Evolutionary conservation across 2,329 filamentous ascomycete species (phyloP), one percentile per base, ranked within the genome.

Genomic region (Penicillium polonicum): DNA sequence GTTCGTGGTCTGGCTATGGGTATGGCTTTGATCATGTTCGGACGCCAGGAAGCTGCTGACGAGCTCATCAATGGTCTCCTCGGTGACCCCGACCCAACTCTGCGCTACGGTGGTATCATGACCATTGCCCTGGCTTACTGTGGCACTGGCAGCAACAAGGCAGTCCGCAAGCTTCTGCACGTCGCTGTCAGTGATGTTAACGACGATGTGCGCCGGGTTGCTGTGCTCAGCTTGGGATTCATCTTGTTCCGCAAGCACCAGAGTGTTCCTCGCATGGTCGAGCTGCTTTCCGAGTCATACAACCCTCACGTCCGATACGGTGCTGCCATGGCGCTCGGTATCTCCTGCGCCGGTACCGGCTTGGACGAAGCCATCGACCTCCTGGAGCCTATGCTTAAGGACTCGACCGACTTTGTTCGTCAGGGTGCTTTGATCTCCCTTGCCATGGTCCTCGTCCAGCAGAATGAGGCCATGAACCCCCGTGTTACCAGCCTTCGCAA

Each of bases 21-120:
- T 58, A 97, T 99, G 91, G 92, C 94, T 12, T 82, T 99, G 59
- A 96, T 99, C 79, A 97, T 97, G 93, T 99, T 94, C 68, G 92
- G 89, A 48, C 89, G 92, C 59, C 92, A 97, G 77, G 94, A 99
- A 76, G 89, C 89, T 62, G 94, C 94, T 13, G 94, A 99, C 75
- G 90, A 94, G 70, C 85, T 97, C 67, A 95, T 99, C 65, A 93
- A 96, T 71, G 92, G 91, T 48, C 86, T 99, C 2, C 83, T 99
- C 36, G 92, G 91, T 63, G 94, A 99, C 67, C 90, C 94, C 1
- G 93, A 99, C 72, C 91, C 94, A 65, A 93, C 91, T 8, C 82
- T 99, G 60, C 87, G 94, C 65, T 99, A 99, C 67, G 94, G 94
- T 73, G 94, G 94, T 80, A 96, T 99, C 75, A 91, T 99, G 86